Evolutionary conservation across 2,329 filamentous ascomycete species (phyloP), one percentile per base, ranked within the genome.

Genomic region (Metarhizium guizhouense): DNA sequence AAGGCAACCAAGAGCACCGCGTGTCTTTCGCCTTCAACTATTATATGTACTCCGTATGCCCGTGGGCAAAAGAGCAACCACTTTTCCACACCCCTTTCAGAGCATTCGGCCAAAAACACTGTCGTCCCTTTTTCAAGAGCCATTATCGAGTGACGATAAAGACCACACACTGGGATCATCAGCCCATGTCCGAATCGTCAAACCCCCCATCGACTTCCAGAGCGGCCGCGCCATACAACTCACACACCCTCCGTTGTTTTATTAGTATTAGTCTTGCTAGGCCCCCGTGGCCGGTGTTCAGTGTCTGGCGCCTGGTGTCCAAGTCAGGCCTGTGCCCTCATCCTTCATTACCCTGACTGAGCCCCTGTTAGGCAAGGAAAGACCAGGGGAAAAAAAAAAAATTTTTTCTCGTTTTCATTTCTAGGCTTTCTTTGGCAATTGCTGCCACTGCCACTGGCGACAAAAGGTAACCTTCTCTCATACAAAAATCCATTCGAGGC

Each of bases 261-360:
- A 32, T 47, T 32, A 40, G 50, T 34, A 34, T 7, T 34, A 45
- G 54, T 54, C 38, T 40, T 40, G 54, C 53, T 60, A 56, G 57
- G 25, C 6, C 55, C 54, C 57, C 45, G 52, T 52, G 40, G 43
- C 51, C 56, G 52, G 58, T 56, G 42, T 40, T 16, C 38, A 16
- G 8, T 16, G 11, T 40, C 13, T 14, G 38, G 32, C 18, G 40
- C 32, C 20, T 45, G 14, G 25, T 25, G 25, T 25, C 25, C 25
- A 25, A 25, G 25, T 25, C 25, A 25, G 25, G 25, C 25, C 25
- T 25, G 25, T 25, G 25, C 25, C 25, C 25, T 25, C 25, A 25
- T 25, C 25, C 34, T 8, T 36, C 34, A 36, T 36, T 36, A 10
- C 40, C 11, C 16, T 14, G n/a, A 18, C 40, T n/a, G 42, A 45